phyloP scores from a whole-genome alignment of 2,329 filamentous ascomycete genomes.

The Penicillium expansum region DNA sequence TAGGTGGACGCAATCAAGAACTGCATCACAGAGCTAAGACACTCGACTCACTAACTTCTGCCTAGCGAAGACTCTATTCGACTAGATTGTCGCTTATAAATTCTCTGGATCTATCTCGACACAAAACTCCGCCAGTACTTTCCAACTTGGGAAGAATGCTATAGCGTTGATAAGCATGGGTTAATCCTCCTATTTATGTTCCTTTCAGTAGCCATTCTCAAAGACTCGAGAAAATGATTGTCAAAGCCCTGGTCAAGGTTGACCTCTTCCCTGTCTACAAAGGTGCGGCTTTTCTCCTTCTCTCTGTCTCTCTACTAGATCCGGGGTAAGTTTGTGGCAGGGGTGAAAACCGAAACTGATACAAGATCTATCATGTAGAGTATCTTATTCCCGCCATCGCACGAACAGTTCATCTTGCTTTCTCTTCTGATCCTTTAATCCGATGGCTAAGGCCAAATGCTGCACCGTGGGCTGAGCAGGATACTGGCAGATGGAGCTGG shows the following conservation, averaged over 20 bases:
- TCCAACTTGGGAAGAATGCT: not conserved
- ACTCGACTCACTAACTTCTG: not conserved
- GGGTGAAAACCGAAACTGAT: not conserved
- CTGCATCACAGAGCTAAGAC: no score
- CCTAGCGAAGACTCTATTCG: no score
- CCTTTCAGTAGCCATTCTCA: no score
- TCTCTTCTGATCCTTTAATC: slow-evolving; percentile 27
- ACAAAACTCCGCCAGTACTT: not conserved
- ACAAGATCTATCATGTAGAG: slow-evolving; percentile 9
- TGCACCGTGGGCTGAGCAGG: slow-evolving; percentile 13
- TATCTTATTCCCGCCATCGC: slow-evolving; percentile 14
- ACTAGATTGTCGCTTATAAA: not conserved
- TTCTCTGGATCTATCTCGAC: not conserved
- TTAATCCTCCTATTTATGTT: not conserved
- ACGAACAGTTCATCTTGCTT: slow-evolving; percentile 23
- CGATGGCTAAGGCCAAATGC: slow-evolving; percentile 25
- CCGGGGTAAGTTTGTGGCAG: not conserved
- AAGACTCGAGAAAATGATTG: not conserved
- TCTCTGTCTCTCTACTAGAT: no score
- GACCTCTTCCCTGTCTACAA: slow-evolving; percentile 11
- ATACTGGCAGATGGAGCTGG: slow-evolving; percentile 15
- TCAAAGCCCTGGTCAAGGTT: not conserved
- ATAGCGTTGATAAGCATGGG: not conserved
- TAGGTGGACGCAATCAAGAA: slow-evolving; percentile 9
- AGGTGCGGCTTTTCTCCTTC: not conserved